These are phyloP conservation scores for Carpinus fangiana DNA, from an alignment of 306 rosid genomes.

Conservation along the genomic window DNA sequence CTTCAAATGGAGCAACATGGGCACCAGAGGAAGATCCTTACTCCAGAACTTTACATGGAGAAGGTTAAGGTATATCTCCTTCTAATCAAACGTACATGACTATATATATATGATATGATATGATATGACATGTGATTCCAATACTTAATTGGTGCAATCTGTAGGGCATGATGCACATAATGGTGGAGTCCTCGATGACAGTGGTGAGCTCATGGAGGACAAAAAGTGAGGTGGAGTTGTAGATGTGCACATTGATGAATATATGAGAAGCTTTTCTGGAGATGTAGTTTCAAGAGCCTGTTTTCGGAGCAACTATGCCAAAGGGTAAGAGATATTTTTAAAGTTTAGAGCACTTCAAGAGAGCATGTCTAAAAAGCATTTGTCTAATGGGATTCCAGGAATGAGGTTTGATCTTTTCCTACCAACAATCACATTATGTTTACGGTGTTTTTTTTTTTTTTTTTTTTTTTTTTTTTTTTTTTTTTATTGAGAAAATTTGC, in stretches of 20 bases:
- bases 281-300: slow-evolving; percentile 42
- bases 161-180: slow-evolving; percentile 29
- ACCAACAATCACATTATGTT: too few species aligned
- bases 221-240: slow-evolving; percentile 11
- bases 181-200: slow-evolving; percentile 21
- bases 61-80: slow-evolving; percentile 43
- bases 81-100: too few species aligned
- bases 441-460: too few species aligned
- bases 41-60: slow-evolving; percentile 7
- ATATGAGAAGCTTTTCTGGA: slow-evolving; percentile 25
- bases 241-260: slow-evolving; percentile 25
- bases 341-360: slow-evolving; percentile 20
- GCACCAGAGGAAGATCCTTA: slow-evolving; percentile 41
- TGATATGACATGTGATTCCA: too few species aligned
- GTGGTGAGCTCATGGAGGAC: slow-evolving; percentile 23
- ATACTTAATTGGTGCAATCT: too few species aligned
- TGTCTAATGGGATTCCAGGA: slow-evolving; percentile 9
- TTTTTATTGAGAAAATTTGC: too few species aligned
- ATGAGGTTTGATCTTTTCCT: slow-evolving; percentile 10
- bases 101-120: too few species aligned
- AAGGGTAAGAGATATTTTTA: slow-evolving; percentile 15
- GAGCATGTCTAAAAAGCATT: background rate
- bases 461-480: too few species aligned
- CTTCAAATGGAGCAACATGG: slow-evolving; percentile 46
- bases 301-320: slow-evolving; percentile 32